These are phyloP conservation scores for Sphagnurus paluster DNA, from an alignment of 1,284 basidiomycete genomes.

Conservation along the genomic window DNA sequence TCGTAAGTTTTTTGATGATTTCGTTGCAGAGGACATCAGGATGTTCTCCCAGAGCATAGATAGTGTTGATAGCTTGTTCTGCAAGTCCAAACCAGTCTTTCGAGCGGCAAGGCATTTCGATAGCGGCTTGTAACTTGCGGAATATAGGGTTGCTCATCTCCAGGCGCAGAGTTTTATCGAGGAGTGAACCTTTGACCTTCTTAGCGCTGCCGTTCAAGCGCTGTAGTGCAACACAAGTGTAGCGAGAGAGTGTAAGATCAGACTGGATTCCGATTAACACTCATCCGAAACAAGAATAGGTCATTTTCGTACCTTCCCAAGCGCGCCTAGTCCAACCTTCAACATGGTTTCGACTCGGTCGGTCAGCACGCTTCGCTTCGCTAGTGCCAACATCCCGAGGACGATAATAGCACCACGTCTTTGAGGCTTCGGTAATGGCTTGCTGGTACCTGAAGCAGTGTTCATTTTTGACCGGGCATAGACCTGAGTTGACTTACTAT, in stretches of 20 bases:
- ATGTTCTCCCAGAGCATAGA: slow-evolving; percentile 92
- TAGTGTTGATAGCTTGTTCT: slow-evolving; percentile 95
- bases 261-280: slow-evolving; percentile 41
- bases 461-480: neutral
- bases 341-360: slow-evolving; percentile 87
- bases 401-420: slow-evolving; percentile 93
- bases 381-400: slow-evolving; percentile 92
- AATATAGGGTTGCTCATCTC: slow-evolving; percentile 92
- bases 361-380: slow-evolving; percentile 82
- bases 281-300: neutral
- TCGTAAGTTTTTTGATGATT: slow-evolving; percentile 82
- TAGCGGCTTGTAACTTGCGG: slow-evolving; percentile 74
- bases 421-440: slow-evolving; percentile 78
- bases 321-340: slow-evolving; percentile 84
- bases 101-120: slow-evolving; percentile 78
- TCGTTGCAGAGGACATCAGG: slow-evolving; percentile 85
- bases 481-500: slow-evolving; percentile 59
- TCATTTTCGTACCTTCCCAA: slow-evolving; percentile 65
- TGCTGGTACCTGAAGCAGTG: slow-evolving; percentile 57
- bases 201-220: slow-evolving; percentile 93
- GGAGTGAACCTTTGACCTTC: slow-evolving; percentile 94
- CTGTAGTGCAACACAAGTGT: slow-evolving; percentile 92
- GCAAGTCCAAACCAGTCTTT: slow-evolving; percentile 96
- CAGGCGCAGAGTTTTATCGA: slow-evolving; percentile 85
- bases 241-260: slow-evolving; percentile 88